phyloP scores from a whole-genome alignment of 164 flowering plant genomes.

The Vitis rotundifolia region DNA sequence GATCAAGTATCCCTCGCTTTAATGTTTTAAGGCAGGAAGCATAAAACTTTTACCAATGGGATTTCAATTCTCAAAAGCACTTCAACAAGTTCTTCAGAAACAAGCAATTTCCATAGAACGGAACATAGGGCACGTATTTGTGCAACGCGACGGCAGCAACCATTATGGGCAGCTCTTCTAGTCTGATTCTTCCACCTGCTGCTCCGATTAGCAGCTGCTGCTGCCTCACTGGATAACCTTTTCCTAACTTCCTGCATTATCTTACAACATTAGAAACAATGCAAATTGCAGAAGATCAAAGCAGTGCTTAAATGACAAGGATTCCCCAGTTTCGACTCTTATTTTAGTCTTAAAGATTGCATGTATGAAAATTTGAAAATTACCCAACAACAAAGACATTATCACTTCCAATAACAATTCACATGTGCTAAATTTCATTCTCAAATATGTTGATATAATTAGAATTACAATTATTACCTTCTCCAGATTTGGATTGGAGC shows the following conservation, averaged over 20 bases:
- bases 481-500: constrained; percentile 83
- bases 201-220: constrained; percentile 78
- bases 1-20: neutral
- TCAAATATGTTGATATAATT: neutral
- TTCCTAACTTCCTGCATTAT: constrained; percentile 78
- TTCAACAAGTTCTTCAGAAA: constrained; percentile 75
- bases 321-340: neutral
- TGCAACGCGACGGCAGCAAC: constrained; percentile 96
- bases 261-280: neutral
- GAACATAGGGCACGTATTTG: constrained; percentile 72
- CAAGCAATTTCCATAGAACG: constrained; percentile 79
- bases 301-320: neutral
- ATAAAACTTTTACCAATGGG: constrained; percentile 62
- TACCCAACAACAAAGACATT: neutral
- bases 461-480: constrained; percentile 55
- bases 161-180: constrained; percentile 94
- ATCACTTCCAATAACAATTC: neutral
- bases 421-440: neutral
- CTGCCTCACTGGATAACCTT: constrained; percentile 78
- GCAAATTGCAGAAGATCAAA: neutral
- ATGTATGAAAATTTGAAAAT: neutral
- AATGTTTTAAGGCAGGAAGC: neutral
- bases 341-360: neutral
- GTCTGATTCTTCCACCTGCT: constrained; percentile 98
- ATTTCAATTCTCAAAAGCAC: constrained; percentile 60